Conservation (phyloP, 2,329 filamentous ascomycete genomes). For the Ophiocordyceps camponoti-floridani region DNA sequence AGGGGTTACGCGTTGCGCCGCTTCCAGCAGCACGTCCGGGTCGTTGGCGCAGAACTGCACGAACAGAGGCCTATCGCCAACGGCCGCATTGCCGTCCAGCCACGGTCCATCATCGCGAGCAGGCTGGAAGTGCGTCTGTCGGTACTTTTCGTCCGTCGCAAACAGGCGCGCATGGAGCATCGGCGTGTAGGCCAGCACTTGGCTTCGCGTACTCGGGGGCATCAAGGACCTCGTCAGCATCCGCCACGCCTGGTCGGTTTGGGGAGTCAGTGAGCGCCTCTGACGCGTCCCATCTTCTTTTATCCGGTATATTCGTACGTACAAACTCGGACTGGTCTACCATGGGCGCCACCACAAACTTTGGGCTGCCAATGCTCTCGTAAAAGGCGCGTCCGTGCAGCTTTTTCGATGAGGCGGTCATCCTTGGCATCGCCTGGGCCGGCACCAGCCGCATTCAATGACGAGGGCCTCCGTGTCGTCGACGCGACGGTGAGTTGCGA, state of each 20-base stretch:
- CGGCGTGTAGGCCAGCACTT: slow-evolving; percentile 74
- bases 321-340: slow-evolving; percentile 98
- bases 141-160: slow-evolving; percentile 56
- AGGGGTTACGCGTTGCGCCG: slow-evolving; percentile 61
- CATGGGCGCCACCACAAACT: slow-evolving; percentile 86
- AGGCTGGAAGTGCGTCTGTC: slow-evolving; percentile 66
- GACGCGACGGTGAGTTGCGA: too few relatives aligned
- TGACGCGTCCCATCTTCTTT: not conserved
- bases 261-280: not conserved
- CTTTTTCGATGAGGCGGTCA: slow-evolving; percentile 23
- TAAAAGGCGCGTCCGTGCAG: slow-evolving; percentile 81
- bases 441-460: too few relatives aligned
- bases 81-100: slow-evolving; percentile 67
- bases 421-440: not conserved
- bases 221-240: slow-evolving; percentile 91
- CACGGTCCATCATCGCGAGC: slow-evolving; percentile 27
- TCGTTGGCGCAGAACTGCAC: slow-evolving; percentile 95
- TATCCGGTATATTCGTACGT: slow-evolving; percentile 15
- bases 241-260: slow-evolving; percentile 67
- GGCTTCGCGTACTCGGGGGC: slow-evolving; percentile 40
- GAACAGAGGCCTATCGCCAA: slow-evolving; percentile 72
- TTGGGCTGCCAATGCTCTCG: slow-evolving; percentile 83
- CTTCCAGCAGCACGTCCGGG: slow-evolving; percentile 58
- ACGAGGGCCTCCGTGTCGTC: too few relatives aligned
- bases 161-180: slow-evolving; percentile 95